phyloP scores from a whole-genome alignment of 768 basidiomycete genomes.

The Russula sp. region DNA sequence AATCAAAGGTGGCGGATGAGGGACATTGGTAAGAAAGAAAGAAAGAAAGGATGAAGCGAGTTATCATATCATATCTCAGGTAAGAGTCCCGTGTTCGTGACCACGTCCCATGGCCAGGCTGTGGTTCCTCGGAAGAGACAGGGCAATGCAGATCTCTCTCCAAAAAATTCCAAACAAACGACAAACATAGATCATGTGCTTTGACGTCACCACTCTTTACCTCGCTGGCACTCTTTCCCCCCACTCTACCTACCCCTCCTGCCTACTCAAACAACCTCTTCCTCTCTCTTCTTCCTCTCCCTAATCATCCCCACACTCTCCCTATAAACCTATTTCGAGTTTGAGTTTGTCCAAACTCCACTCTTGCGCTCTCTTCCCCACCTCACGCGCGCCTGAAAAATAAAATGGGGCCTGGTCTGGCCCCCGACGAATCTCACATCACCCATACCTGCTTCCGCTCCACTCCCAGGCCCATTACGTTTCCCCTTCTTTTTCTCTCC shows the following conservation, averaged over 20 bases:
- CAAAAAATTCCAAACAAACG: background rate
- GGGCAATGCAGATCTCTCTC: background rate
- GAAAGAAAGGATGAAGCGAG: background rate
- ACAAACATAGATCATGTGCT: background rate
- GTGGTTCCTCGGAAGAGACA: background rate
- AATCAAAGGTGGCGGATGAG: background rate
- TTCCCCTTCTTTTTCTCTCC: constrained; percentile 10
- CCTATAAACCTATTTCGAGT: background rate
- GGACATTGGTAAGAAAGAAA: constrained; percentile 1
- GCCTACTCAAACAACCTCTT: background rate
- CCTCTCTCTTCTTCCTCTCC: background rate
- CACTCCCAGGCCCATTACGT: constrained; percentile 21
- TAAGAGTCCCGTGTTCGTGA: background rate
- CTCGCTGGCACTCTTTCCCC: too few relatives aligned
- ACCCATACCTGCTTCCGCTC: constrained; percentile 4
- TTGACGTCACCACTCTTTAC: constrained; percentile 3
- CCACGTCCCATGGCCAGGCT: background rate
- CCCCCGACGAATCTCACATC: background rate
- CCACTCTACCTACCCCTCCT: background rate
- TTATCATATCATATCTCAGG: constrained; percentile 22
- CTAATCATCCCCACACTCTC: background rate
- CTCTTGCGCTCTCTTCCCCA: background rate
- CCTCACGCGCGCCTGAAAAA: background rate
- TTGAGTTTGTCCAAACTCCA: background rate
- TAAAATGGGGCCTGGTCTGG: constrained; percentile 1